Base-by-base conservation (phyloP, 78 protist genomes). In the Polysphondylium violaceum region DNA sequence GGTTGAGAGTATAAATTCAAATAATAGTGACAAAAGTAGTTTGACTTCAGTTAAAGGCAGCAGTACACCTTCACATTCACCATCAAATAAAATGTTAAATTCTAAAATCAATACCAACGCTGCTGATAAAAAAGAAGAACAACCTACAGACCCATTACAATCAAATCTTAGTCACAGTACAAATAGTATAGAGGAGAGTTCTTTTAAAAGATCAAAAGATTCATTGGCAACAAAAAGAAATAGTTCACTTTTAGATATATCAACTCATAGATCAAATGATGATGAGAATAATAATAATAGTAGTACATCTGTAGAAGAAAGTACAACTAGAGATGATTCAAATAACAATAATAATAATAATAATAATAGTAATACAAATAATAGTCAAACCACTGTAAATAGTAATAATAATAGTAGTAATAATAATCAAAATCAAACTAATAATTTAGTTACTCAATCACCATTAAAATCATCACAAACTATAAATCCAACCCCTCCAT, bases 391-490 rank as follows among this genome's bases (percentile, higher is more conserved):
- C 31, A 3, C 16, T 21, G 72, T 21, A 1, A 12, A 55, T 8
- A 55, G 9, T 17, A 8, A 8, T 19, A 21, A 19, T 33, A 31
- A 64, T 2, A n/a, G n/a, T n/a, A n/a, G n/a, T n/a, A n/a, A n/a
- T n/a, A n/a, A n/a, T n/a, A n/a, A n/a, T n/a, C n/a, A n/a, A n/a
- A n/a, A n/a, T n/a, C 33, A 58, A 58, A 11, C 7, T 47, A 60
- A 27, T 60, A 31, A 35, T 64, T 3, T 2, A 36, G 29, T 47
- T 25, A 27, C 47, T 36, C 72, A 31, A 71, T 71, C 77, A 41
- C 77, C 77, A 47, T 31, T 71, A 47, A 71, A 71, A 71, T 53
- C 77, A 31, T 71, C 77, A 50, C 77, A 71, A 71, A 71, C 77
- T 50, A 71, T 71, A 9, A 71, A 71, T 6, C 50, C 77, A 47